Evolutionary conservation across 1,284 basidiomycete genomes (phyloP).

Genomic region (Gyrodon tennesseensis): DNA sequence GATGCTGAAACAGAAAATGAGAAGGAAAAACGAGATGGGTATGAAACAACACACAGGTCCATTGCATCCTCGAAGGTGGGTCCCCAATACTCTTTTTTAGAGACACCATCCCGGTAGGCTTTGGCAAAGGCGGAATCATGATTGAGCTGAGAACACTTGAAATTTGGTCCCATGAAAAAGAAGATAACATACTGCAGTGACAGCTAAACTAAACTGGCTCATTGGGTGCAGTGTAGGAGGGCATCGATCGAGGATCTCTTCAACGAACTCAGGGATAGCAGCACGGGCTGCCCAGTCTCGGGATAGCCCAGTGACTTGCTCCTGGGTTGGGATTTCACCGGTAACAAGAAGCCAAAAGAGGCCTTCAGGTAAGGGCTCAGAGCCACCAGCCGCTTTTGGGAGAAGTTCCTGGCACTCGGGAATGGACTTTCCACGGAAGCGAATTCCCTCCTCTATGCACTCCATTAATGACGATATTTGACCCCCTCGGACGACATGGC

Average conservation of each 20-base stretch:
- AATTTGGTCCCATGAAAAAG: slow-evolving; percentile 4
- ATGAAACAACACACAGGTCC: slow-evolving; percentile 68
- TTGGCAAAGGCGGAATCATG: slow-evolving; percentile 98
- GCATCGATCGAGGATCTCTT: slow-evolving; percentile 91
- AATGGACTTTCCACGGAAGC: slow-evolving; percentile 93
- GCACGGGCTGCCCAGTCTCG: slow-evolving; percentile 92
- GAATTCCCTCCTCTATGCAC: slow-evolving; percentile 81
- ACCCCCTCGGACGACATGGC: slow-evolving; percentile 9
- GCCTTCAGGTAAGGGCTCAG: slow-evolving; percentile 90
- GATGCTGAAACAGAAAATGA: slow-evolving; percentile 55
- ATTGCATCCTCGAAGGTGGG: slow-evolving; percentile 96
- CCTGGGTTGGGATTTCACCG: slow-evolving; percentile 86
- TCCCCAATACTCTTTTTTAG: slow-evolving; percentile 98
- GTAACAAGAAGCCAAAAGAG: slow-evolving; percentile 97
- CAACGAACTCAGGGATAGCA: slow-evolving; percentile 86
- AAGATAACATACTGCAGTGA: slow-evolving; percentile 75
- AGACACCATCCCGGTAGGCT: slow-evolving; percentile 89
- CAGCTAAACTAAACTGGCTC: slow-evolving; percentile 94
- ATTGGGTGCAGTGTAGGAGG: slow-evolving; percentile 95
- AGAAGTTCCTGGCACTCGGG: slow-evolving; percentile 84
- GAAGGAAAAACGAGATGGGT: slow-evolving; percentile 9
- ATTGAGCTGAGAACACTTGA: slow-evolving; percentile 63
- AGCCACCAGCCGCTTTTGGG: slow-evolving; percentile 85
- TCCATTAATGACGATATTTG: slow-evolving; percentile 12
- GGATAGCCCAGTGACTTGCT: slow-evolving; percentile 82